Conservation (phyloP, 2,329 filamentous ascomycete species). For the Xylaria sp. region DNA sequence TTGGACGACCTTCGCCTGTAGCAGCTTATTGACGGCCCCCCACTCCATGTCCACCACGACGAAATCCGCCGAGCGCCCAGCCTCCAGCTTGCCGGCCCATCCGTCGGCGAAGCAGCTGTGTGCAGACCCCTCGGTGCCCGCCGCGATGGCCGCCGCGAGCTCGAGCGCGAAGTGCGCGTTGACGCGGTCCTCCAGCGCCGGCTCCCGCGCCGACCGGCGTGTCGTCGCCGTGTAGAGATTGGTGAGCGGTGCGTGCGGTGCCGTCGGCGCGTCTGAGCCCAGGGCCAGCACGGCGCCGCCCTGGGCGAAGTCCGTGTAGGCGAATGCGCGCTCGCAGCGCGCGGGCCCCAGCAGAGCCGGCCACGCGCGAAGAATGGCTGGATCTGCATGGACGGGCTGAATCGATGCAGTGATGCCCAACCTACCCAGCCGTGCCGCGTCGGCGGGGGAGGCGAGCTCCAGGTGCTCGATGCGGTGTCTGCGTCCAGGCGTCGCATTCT, state of each 20-base stretch:
- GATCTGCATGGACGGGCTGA: slow-evolving; percentile 69
- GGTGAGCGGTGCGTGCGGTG: slow-evolving; percentile 56
- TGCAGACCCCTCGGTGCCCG: slow-evolving; percentile 57
- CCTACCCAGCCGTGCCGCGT: slow-evolving; percentile 66
- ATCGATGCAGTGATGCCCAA: slow-evolving; percentile 70
- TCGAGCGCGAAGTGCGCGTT: slow-evolving; percentile 57
- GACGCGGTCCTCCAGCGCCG: slow-evolving; percentile 50
- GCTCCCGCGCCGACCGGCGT: slow-evolving; percentile 55
- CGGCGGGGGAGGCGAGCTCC: slow-evolving; percentile 66
- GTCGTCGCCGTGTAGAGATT: slow-evolving; percentile 61
- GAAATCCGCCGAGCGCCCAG: slow-evolving; percentile 60
- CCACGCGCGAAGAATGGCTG: slow-evolving; percentile 71
- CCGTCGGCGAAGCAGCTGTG: slow-evolving; percentile 58
- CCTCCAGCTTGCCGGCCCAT: slow-evolving; percentile 56
- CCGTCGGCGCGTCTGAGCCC: slow-evolving; percentile 60
- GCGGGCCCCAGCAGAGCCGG: slow-evolving; percentile 65
- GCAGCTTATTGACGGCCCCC: slow-evolving; percentile 51
- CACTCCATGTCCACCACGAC: slow-evolving; percentile 58
- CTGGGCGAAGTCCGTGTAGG: slow-evolving; percentile 69
- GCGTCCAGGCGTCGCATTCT: slow-evolving; percentile 54
- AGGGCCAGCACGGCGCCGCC: slow-evolving; percentile 57
- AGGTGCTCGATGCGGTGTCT: slow-evolving; percentile 74
- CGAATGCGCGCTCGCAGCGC: slow-evolving; percentile 69
- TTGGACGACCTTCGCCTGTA: slow-evolving; percentile 53
- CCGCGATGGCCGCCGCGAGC: slow-evolving; percentile 55